A percentile compares a stretch with the other conserved stretches of the same genome.
These are phyloP conservation scores for Cornus controversa DNA, from an alignment of 148 eudicot species.

Conservation along the genomic window DNA sequence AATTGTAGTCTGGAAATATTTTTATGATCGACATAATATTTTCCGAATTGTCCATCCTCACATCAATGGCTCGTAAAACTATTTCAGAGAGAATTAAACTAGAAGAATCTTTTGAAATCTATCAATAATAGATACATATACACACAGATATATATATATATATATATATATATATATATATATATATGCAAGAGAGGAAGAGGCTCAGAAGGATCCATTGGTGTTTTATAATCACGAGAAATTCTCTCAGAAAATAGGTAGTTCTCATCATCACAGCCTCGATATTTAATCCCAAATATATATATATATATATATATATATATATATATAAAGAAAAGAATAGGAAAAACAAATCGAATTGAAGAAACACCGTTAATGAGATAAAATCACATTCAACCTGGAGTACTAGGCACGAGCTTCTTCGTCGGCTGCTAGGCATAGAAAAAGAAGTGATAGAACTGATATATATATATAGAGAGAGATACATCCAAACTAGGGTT, in stretches of 20 bases:
- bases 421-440: neutral
- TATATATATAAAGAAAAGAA: neutral
- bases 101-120: neutral
- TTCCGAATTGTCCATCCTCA: conserved; percentile 40
- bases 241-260: conserved; percentile 50
- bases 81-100: too few relatives aligned
- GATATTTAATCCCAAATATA: neutral
- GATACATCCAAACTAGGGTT: neutral
- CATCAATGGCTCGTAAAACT: conserved; percentile 18
- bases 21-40: conserved; percentile 30
- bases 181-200: neutral
- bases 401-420: neutral
- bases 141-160: neutral
- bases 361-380: too few relatives aligned
- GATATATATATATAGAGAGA: neutral
- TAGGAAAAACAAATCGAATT: too few relatives aligned
- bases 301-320: neutral
- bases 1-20: conserved; percentile 53
- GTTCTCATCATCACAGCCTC: conserved; percentile 43
- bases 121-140: neutral
- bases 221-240: conserved; percentile 36
- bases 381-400: too few relatives aligned
- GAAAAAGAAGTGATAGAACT: neutral
- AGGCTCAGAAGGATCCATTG: conserved; percentile 68
- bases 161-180: too few relatives aligned